Evolutionary conservation across 1,284 basidiomycete genomes (phyloP), one percentile per base, ranked within the genome.

Genomic region (Pascua sp.): DNA sequence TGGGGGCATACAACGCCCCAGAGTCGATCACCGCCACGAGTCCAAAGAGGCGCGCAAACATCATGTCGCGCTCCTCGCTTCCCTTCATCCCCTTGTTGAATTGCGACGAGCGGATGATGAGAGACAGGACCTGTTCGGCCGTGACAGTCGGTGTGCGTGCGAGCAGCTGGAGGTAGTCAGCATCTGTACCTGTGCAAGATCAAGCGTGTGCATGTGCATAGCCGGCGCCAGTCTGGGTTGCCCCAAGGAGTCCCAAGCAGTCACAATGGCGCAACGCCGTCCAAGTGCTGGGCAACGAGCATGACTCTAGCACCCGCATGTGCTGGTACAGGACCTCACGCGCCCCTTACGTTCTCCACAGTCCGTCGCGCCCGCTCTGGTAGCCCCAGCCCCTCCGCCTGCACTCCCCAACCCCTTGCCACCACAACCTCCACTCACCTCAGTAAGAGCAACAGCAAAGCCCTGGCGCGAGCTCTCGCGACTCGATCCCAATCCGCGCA

Each of bases 381-480:
- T 32, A 32, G 4, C 24, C 24, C 24, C 24, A 32, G 24, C 24
- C 24, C 24, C 24, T 32, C 24, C 24, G 3, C 24, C 4, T 3
- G 24, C 24, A 32, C 24, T 4, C 24, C 24, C 24, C 24, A 32
- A 32, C 24, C 24, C 24, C 24, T 32, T 7, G 24, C 24, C 24
- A 32, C 18, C 43, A 40, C 9, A 32, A 13, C 1, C 39, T 11
- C 44, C 15, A 80, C 85, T 63, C 69, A 93, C 92, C 82, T 97
- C 94, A 1, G 95, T 93, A 64, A 98, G 80, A 16, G 93, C 91
- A 45, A 98, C 94, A 9, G 94, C 91, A 72, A 98, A 98, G 12
- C 95, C 95, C 40, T 96, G 79, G 63, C 95, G 80, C 72, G 91
- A 93, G 76, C 90, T 92, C 76, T 98, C 93, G 63, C 94, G 81